phyloP scores from a whole-genome alignment of 495 filamentous ascomycete species.

The Penicillium bialowiezense region DNA sequence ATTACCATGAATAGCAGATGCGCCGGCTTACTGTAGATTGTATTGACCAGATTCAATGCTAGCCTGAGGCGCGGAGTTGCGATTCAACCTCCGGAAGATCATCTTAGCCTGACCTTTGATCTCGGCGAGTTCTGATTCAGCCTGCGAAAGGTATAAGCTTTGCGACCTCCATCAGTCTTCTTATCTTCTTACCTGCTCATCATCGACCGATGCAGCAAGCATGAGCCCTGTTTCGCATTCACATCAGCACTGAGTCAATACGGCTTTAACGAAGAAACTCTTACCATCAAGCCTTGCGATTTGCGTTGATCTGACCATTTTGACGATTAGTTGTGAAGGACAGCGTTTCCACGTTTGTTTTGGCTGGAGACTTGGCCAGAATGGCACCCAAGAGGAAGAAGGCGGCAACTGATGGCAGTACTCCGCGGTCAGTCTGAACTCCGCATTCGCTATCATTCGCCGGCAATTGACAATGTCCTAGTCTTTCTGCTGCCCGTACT shows the following conservation, averaged over 20 bases:
- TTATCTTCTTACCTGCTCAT: slow-evolving; percentile 61
- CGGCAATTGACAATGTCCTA: slow-evolving; percentile 18
- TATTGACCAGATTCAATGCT: slow-evolving; percentile 84
- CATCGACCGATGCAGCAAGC: slow-evolving; percentile 92
- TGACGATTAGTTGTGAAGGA: slow-evolving; percentile 18
- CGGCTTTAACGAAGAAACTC: slow-evolving; percentile 12
- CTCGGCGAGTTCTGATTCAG: slow-evolving; percentile 75
- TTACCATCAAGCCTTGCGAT: slow-evolving; percentile 91
- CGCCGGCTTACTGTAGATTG: slow-evolving; percentile 72
- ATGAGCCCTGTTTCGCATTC: slow-evolving; percentile 66
- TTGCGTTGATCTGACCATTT: slow-evolving; percentile 93
- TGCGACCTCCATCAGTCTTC: background rate
- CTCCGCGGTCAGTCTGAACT: slow-evolving; percentile 16
- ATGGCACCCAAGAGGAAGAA: slow-evolving; percentile 28
- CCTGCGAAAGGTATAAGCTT: slow-evolving; percentile 31
- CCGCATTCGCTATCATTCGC: slow-evolving; percentile 2
- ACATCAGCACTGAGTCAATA: slow-evolving; percentile 22
- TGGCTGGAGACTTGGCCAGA: slow-evolving; percentile 17
- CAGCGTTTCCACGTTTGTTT: slow-evolving; percentile 13
- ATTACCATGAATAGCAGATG: too few relatives aligned
- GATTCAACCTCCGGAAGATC: slow-evolving; percentile 79
- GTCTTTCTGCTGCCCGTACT: slow-evolving; percentile 11
- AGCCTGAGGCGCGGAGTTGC: slow-evolving; percentile 85
- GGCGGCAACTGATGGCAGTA: slow-evolving; percentile 41
- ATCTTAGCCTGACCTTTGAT: slow-evolving; percentile 90